Percentiles rank a stretch among this genome's conserved stretches.
These are phyloP conservation scores for Peronospora farinosa DNA, from an alignment of 352 stramenopile genomes.

Conservation along the genomic window DNA sequence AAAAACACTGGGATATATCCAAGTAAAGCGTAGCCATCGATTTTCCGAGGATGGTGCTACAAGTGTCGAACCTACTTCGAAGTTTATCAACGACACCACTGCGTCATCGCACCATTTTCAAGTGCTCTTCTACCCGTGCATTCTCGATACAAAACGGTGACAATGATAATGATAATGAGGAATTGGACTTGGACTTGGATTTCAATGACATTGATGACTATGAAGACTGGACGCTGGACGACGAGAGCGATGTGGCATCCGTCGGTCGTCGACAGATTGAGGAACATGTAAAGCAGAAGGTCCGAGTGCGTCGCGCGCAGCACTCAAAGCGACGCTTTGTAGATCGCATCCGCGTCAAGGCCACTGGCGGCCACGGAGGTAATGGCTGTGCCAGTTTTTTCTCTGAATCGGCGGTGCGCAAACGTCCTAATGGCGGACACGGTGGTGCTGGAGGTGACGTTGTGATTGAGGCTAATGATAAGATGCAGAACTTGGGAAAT, in stretches of 20 bases:
- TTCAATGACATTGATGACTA: conserved; percentile 33
- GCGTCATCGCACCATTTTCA: conserved; percentile 20
- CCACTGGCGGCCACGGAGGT: conserved; percentile 81
- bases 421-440: conserved; percentile 79
- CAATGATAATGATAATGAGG: conserved; percentile 33
- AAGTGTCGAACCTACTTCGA: conserved; percentile 45
- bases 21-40: not conserved
- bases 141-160: conserved; percentile 11
- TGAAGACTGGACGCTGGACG: conserved; percentile 23
- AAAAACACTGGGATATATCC: not conserved
- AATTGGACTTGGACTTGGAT: conserved; percentile 36
- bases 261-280: conserved; percentile 43
- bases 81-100: conserved; percentile 41
- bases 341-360: conserved; percentile 85
- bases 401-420: conserved; percentile 68
- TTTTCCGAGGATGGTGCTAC: conserved; percentile 35
- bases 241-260: conserved; percentile 19
- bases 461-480: conserved; percentile 60
- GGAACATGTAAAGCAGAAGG: conserved; percentile 85
- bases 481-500: conserved; percentile 78
- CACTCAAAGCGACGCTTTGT: conserved; percentile 88
- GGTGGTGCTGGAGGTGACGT: conserved; percentile 80
- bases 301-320: conserved; percentile 71
- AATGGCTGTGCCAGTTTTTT: conserved; percentile 87
- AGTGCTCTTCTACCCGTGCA: conserved; percentile 8